A percentile compares a stretch with the other conserved stretches of the same genome.
phyloP scores from a whole-genome alignment of 2,329 filamentous ascomycete genomes.

The Colletotrichum sp. region DNA sequence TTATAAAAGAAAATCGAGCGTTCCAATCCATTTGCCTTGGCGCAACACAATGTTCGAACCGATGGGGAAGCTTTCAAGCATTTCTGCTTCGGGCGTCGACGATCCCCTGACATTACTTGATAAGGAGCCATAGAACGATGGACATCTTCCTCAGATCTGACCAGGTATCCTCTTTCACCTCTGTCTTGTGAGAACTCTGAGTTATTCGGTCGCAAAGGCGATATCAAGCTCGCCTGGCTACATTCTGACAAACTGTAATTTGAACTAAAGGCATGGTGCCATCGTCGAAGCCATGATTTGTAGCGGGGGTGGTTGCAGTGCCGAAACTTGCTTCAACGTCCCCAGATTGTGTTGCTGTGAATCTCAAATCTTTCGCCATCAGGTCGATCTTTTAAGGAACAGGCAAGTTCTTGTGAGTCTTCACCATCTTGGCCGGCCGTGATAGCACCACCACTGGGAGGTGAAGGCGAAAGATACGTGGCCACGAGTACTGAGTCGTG shows the following conservation, averaged over 20 bases:
- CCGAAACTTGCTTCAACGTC: no score
- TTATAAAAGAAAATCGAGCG: neutral
- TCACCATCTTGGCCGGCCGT: accelerated
- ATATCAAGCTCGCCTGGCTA: neutral
- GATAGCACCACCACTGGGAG: neutral
- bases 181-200: neutral
- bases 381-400: neutral
- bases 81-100: neutral
- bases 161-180: neutral
- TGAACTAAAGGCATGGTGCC: accelerated
- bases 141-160: neutral
- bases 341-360: no score
- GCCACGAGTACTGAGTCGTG: neutral
- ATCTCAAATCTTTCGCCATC: no score
- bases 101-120: neutral
- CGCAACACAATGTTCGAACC: neutral
- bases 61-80: neutral
- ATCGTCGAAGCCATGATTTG: accelerated
- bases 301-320: no score
- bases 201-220: neutral
- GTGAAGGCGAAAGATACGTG: neutral
- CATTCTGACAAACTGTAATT: accelerated
- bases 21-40: neutral
- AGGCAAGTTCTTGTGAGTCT: accelerated
- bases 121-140: accelerated